Base-by-base conservation (phyloP, 129 eudicot genomes). In the Centella asiatica region DNA sequence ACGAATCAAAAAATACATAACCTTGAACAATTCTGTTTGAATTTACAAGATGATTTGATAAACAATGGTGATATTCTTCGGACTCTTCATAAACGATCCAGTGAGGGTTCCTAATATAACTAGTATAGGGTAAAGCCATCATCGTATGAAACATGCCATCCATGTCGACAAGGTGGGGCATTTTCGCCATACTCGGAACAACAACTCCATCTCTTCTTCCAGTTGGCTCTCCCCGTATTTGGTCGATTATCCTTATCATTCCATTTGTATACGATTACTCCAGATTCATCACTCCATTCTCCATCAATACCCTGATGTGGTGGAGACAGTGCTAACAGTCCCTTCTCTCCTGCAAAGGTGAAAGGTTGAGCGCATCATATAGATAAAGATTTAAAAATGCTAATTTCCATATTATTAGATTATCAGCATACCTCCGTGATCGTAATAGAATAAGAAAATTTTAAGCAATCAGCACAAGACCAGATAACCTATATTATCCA, bases 161-260 rank as follows among this genome's bases (percentile, higher is more conserved):
- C 95, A 36, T 44, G 70, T 40, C 63, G 78, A 67, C 86, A 87
- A 62, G 93, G 88, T 32, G 92, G 72, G 51, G 95, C 93, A 50
- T 73, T 74, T 65, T 81, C 95, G 46, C 61, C 85, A 56, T 80
- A 80, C 78, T 83, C 90, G 5, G 74, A 76, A 49, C 95, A 87
- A 59, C 95, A 87, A 67, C 95, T 87, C 95, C 95, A 87, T 75
- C 85, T 77, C 77, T 71, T 83, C 66, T 87, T 87, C 95, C 90
- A 83, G 75, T 83, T 83, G 14, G 67, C 51, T 52, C 79, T 77
- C 64, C 95, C 95, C 0, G 95, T 72, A 66, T 87, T 84, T 29
- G 92, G 92, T 68, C 93, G 68, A 60, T 81, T 68, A 20, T 75
- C 69, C 54, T 78, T 78, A 25, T 81, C 86, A 25, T 88, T 84